phyloP scores from a whole-genome alignment of 805 yeast genomes.

The Zygoascus flipseniorum region DNA sequence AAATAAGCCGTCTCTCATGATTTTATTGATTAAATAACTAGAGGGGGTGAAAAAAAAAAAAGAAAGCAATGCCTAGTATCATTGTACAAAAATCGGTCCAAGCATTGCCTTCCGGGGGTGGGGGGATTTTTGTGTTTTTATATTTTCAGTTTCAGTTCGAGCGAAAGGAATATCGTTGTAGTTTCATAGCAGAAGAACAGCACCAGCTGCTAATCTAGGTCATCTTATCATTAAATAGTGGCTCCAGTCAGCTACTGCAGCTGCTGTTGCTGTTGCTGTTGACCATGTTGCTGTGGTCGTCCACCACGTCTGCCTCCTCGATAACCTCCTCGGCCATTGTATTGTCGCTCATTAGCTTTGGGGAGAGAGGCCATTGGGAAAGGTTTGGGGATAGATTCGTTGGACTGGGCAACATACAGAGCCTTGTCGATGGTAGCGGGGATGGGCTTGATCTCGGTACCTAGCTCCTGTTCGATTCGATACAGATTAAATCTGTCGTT shows the following conservation, averaged over 20 bases:
- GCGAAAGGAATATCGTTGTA: no score
- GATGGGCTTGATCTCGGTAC: slow-evolving; percentile 94
- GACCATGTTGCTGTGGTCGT: slow-evolving; percentile 1
- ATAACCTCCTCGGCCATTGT: slow-evolving; percentile 4
- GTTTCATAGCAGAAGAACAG: no score
- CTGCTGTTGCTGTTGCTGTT: slow-evolving; percentile 10
- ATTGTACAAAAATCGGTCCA: background rate
- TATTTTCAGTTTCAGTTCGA: no score
- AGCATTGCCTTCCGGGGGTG: no score
- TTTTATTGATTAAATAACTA: background rate
- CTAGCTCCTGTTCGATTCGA: slow-evolving; percentile 93
- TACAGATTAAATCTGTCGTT: slow-evolving; percentile 88
- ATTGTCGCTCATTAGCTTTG: slow-evolving; percentile 8
- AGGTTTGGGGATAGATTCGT: slow-evolving; percentile 76
- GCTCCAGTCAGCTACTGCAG: slow-evolving; percentile 6
- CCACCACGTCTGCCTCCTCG: slow-evolving; percentile 4
- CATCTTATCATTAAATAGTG: background rate
- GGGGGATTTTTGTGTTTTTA: no score
- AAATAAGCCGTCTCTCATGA: no score
- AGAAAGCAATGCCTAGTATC: background rate
- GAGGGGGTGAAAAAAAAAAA: background rate
- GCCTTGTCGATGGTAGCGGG: slow-evolving; percentile 88
- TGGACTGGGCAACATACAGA: slow-evolving; percentile 63
- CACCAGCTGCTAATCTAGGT: no score
- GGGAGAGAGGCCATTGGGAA: slow-evolving; percentile 55